Evolutionary conservation across 768 basidiomycete genomes (phyloP).

Genomic region (Ramaria sp.): DNA sequence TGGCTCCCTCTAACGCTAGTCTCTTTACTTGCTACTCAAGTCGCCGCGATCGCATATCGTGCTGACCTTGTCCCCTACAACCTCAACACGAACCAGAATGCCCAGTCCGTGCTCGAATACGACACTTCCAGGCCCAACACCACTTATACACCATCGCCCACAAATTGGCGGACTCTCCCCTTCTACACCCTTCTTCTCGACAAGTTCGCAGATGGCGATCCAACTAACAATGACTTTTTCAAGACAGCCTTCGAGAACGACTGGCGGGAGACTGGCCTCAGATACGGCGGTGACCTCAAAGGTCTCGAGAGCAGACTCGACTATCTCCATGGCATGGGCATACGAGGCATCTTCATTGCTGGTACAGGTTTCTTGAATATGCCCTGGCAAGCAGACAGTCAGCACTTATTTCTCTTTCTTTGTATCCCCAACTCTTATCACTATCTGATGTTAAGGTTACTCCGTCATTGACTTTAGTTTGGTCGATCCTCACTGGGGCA

Average conservation of each 20-base stretch:
- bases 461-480: conserved; percentile 88
- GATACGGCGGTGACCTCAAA: conserved; percentile 81
- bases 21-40: conserved; percentile 23
- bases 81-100: conserved; percentile 67
- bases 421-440: conserved; percentile 8
- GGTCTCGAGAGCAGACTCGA: conserved; percentile 69
- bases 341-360: conserved; percentile 78
- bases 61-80: conserved; percentile 63
- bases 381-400: conserved; percentile 96
- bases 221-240: conserved; percentile 86
- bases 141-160: conserved; percentile 68
- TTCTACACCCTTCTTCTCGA: conserved; percentile 78
- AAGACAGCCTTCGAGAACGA: conserved; percentile 71
- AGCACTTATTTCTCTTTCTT: conserved; percentile 23
- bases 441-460: conserved; percentile 46
- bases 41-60: conserved; percentile 53
- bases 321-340: conserved; percentile 85
- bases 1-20: conserved; percentile 23
- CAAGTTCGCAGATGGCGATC: conserved; percentile 92
- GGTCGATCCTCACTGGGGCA: conserved; percentile 90
- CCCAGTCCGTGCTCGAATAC: conserved; percentile 58
- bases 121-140: conserved; percentile 43
- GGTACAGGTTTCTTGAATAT: conserved; percentile 91
- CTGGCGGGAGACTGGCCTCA: conserved; percentile 79
- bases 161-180: conserved; percentile 78